Evolutionary conservation across 768 basidiomycete genomes (phyloP), one percentile per base, ranked within the genome.

Genomic region (Podaxis sp.): DNA sequence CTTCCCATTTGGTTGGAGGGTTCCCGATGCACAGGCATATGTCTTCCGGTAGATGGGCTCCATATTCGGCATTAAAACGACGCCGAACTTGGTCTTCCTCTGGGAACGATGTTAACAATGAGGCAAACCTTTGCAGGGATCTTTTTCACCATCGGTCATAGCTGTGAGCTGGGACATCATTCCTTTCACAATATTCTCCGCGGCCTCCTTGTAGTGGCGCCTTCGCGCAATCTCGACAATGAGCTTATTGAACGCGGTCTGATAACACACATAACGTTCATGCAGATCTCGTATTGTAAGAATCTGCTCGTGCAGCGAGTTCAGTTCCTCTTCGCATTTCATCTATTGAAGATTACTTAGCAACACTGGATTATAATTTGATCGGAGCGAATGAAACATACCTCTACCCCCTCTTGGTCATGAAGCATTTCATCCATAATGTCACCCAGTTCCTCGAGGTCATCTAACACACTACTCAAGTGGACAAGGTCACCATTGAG

Each of bases 351-450:
- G 53, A 51, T 53, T n/a, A 53, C 58, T 42, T 46, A 13, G 37
- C 55, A 21, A 36, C 23, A 48, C 37, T 28, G 35, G 32, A 16
- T n/a, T 18, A 37, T 14, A 25, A 50, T 13, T 25, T 53, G 13
- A 38, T 48, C 21, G 46, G 50, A 58, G 28, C 25, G 27, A 18
- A 21, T 32, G 46, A 40, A 54, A 63, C 73, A 16, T 52, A 89
- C 90, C 80, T 93, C 89, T 5, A 90, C 82, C 5, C 73, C 71
- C 56, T 89, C 82, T 68, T 92, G 90, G 13, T 79, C 82, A 46
- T 81, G 78, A 4, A 93, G 71, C 88, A 93, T 91, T 55, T 88
- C 87, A 0, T 77, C 76, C 86, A 93, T 91, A 55, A 91, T 89
- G 18, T 88, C 85, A 1, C 86, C 91, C 3, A 93, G 78, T 64